Evolutionary conservation across 805 yeast species (phyloP).

Genomic region (Lipomyces orientalis): DNA sequence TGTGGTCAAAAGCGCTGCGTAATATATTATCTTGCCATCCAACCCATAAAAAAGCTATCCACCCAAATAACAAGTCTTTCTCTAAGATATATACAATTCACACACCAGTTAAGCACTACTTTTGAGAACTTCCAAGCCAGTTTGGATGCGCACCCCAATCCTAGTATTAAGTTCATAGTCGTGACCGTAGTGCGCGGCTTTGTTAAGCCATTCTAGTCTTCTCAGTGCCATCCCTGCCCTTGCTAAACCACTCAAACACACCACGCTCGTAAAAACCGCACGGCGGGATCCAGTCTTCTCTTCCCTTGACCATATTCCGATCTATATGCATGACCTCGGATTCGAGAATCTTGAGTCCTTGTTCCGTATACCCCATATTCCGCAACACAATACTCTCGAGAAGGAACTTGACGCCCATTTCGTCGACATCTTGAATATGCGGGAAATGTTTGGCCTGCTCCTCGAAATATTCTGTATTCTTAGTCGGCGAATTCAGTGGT

Average conservation of each 20-base stretch:
- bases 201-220: constrained; percentile 69
- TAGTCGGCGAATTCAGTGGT: constrained; percentile 39
- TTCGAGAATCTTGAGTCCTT: constrained; percentile 67
- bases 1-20: not conserved
- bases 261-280: constrained; percentile 87
- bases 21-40: not conserved
- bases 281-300: constrained; percentile 87
- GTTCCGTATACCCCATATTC: constrained; percentile 62
- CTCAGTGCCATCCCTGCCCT: constrained; percentile 57
- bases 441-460: constrained; percentile 41
- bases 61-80: not conserved
- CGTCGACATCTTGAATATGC: constrained; percentile 57
- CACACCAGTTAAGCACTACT: not conserved
- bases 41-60: not conserved
- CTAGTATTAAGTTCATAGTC: constrained; percentile 93
- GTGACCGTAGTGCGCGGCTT: constrained; percentile 72
- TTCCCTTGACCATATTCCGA: constrained; percentile 48
- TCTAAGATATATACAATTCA: not conserved
- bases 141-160: constrained; percentile 84
- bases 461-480: constrained; percentile 38
- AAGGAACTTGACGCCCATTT: constrained; percentile 67
- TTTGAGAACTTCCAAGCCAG: constrained; percentile 61
- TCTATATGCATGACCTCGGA: constrained; percentile 55
- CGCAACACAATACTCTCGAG: constrained; percentile 68
- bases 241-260: constrained; percentile 73